Base-by-base conservation (phyloP, 371 early-diverging fungal species). In the Haplosporangium sp. region DNA sequence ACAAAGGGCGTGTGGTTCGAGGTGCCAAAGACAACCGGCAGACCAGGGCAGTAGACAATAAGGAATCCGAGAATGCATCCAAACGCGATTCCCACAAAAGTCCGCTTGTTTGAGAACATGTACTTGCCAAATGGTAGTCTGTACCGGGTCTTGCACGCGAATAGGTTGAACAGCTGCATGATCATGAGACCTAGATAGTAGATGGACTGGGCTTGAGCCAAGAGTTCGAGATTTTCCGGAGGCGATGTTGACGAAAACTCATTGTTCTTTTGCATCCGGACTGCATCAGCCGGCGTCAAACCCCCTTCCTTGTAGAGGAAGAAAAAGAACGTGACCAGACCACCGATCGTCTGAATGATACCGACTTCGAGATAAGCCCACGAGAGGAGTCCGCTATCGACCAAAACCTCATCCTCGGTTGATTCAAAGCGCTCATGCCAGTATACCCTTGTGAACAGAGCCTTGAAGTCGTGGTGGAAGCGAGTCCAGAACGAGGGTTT, bases 281-380 rank as follows among this genome's bases (percentile, higher is more conserved):
- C 83, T 12, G 87, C 90, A 69, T 83, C 81, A 41, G 83, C 79
- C 16, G 89, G 90, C 36, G 90, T 84, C 36, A 87, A 77, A 64
- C 83, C 83, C 67, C 82, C 73, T 64, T 71, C 64, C 47, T 69
- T 52, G 67, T 82, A 83, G 36, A 92, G 74, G 13, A 93, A 92
- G 12, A 91, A 87, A 82, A 96, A 96, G 86, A 90, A 97, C 29
- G 92, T 67, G 0, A 89, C 55, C 59, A 94, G 65, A 48, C 89
- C 86, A 43, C 95, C 95, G 42, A 96, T 73, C 4, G 93, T 86
- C 69, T 93, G 87, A 61, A 98, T 87, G 14, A 92, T 80, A 58
- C 98, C 99, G 7, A 90, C 83, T 71, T 98, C 96, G 18, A 97
- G 79, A 62, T 98, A 96, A 6, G 94, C 81, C 91, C 94, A 98